These are phyloP conservation scores for Podospora didyma DNA, from an alignment of 495 filamentous ascomycete species.

Conservation along the genomic window DNA sequence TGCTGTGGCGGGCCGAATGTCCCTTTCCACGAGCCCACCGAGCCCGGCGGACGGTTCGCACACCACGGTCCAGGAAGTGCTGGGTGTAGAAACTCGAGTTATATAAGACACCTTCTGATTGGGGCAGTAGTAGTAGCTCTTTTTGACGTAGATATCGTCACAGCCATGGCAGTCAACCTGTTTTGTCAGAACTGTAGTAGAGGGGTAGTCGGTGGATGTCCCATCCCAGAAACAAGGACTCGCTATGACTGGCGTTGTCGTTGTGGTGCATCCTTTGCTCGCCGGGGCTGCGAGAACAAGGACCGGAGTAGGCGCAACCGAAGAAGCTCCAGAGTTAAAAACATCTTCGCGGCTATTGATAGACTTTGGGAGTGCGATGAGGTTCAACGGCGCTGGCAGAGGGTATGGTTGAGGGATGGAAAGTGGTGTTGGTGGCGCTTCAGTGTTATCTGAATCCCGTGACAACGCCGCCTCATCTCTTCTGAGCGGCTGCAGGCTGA, in stretches of 20 bases:
- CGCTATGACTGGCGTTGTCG: slow-evolving; percentile 5
- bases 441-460: no score
- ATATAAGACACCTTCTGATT: slow-evolving; percentile 19
- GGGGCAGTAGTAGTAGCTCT: slow-evolving; percentile 22
- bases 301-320: background rate
- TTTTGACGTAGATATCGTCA: slow-evolving; percentile 11
- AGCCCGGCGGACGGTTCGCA: slow-evolving; percentile 13
- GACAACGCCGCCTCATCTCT: no score
- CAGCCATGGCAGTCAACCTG: slow-evolving; percentile 32
- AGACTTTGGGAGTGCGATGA: no score
- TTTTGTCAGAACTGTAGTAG: slow-evolving; percentile 18
- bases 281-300: background rate
- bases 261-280: slow-evolving; percentile 25
- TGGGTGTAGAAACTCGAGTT: slow-evolving; percentile 9
- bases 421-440: no score
- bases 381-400: no score
- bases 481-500: no score
- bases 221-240: slow-evolving; percentile 28
- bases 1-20: background rate
- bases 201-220: slow-evolving; percentile 22
- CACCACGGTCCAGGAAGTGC: slow-evolving; percentile 25
- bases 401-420: no score
- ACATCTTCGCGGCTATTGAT: background rate
- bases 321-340: background rate
- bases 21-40: background rate